Evolutionary conservation across 2,329 filamentous ascomycete genomes (phyloP).

Genomic region (Fusarium albidum): DNA sequence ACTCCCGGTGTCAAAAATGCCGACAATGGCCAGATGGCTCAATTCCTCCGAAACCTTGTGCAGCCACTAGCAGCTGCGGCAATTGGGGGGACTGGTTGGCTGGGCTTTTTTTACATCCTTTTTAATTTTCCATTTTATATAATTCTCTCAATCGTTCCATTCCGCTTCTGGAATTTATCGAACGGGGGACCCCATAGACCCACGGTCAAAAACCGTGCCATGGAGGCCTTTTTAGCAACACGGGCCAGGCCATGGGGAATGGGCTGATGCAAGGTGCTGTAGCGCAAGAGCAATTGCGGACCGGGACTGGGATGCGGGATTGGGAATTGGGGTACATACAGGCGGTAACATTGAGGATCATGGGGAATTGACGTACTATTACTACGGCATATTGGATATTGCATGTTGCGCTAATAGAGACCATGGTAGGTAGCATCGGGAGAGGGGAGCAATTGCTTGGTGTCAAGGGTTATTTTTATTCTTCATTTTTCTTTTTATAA

Average conservation of each 20-base stretch:
- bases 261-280: conserved; percentile 36
- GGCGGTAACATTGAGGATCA: conserved; percentile 15
- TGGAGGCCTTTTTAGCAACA: conserved; percentile 23
- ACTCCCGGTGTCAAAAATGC: conserved; percentile 13
- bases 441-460: conserved; percentile 9
- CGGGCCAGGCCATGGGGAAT: conserved; percentile 27
- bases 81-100: conserved; percentile 2
- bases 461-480: conserved; percentile 13
- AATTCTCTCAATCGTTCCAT: conserved; percentile 36
- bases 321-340: background rate
- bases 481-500: background rate
- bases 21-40: conserved; percentile 24
- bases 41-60: background rate
- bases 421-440: conserved; percentile 19
- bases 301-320: conserved; percentile 14
- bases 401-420: too few species aligned
- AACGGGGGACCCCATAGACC: background rate
- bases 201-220: conserved; percentile 20
- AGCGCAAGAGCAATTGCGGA: conserved; percentile 25
- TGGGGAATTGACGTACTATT: conserved; percentile 8
- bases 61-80: conserved; percentile 17
- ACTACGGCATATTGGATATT: too few species aligned
- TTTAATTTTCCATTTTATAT: too few species aligned
- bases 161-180: conserved; percentile 35
- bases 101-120: too few species aligned